These are phyloP conservation scores for Clathrus columnatus DNA, from an alignment of 768 basidiomycete species.

Conservation along the genomic window DNA sequence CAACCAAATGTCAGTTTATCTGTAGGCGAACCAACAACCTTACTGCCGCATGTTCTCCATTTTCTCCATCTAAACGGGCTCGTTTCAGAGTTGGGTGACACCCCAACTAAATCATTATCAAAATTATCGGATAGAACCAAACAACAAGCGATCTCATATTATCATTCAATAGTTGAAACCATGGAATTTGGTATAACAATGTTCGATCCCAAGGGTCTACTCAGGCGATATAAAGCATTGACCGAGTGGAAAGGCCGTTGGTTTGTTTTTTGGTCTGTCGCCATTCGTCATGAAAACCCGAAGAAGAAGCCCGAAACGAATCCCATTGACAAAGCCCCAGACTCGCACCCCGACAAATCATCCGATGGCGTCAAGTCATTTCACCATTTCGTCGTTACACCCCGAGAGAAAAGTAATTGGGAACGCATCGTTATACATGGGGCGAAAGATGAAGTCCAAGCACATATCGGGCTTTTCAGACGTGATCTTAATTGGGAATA, in stretches of 20 bases:
- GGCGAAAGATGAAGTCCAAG: constrained; percentile 46
- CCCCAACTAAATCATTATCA: no score
- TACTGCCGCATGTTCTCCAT: constrained; percentile 3
- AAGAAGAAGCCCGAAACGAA: neutral
- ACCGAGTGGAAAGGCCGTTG: constrained; percentile 42
- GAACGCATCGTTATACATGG: constrained; percentile 41
- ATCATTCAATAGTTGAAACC: constrained; percentile 44
- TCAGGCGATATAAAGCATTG: constrained; percentile 38
- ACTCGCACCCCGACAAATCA: neutral
- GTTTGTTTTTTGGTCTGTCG: constrained; percentile 54
- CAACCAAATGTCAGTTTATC: no score
- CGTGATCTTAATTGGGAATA: constrained; percentile 42
- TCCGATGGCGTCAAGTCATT: constrained; percentile 13
- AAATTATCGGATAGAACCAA: no score
- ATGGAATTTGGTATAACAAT: constrained; percentile 52
- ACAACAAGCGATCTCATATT: no score
- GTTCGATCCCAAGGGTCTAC: constrained; percentile 46
- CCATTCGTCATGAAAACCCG: neutral
- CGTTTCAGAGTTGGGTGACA: no score
- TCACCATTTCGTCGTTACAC: constrained; percentile 46
- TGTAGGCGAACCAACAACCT: neutral
- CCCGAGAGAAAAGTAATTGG: constrained; percentile 41
- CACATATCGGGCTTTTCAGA: constrained; percentile 49
- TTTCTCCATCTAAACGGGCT: no score
- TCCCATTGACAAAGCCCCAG: neutral